These are phyloP conservation scores for Geotrichum aggregatum DNA, from an alignment of 1,139 yeast genomes.

Conservation along the genomic window DNA sequence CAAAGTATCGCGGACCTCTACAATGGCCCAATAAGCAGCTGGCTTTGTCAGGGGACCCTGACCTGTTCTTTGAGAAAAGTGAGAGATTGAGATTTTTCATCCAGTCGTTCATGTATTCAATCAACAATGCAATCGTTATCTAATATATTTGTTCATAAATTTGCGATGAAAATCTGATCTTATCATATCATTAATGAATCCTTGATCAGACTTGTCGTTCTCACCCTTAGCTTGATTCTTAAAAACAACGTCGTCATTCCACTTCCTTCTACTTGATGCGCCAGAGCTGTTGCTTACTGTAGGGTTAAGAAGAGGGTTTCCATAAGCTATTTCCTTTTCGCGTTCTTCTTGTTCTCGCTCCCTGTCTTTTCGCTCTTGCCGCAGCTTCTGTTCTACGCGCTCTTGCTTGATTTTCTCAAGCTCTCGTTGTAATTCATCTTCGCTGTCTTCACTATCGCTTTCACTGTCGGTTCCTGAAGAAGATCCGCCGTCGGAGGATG, in stretches of 20 bases:
- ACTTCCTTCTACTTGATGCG: constrained; percentile 39
- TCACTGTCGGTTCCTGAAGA: constrained; percentile 30
- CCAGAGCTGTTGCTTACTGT: constrained; percentile 3
- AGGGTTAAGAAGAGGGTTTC: constrained; percentile 46
- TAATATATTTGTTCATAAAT: constrained; percentile 63
- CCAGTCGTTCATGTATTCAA: not conserved
- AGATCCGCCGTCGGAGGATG: constrained; percentile 23
- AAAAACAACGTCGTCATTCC: constrained; percentile 48
- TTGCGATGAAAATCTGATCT: constrained; percentile 66
- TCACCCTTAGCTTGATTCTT: constrained; percentile 39
- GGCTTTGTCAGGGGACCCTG: not conserved
- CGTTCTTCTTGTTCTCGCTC: constrained; percentile 37
- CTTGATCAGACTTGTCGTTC: constrained; percentile 30
- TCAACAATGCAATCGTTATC: constrained; percentile 32
- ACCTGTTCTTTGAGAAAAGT: no score
- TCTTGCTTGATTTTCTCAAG: constrained; percentile 51
- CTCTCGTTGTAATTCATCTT: constrained; percentile 47
- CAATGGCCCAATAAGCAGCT: not conserved
- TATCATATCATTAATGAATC: constrained; percentile 62
- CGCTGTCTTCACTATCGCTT: constrained; percentile 30
- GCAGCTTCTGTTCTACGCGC: constrained; percentile 38
- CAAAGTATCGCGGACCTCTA: no score
- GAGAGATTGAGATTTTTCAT: no score
- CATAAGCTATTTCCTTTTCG: constrained; percentile 38
- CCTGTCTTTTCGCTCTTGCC: constrained; percentile 36